Evolutionary conservation across 768 basidiomycete genomes (phyloP).

Genomic region (Leccinum pellstonianum): DNA sequence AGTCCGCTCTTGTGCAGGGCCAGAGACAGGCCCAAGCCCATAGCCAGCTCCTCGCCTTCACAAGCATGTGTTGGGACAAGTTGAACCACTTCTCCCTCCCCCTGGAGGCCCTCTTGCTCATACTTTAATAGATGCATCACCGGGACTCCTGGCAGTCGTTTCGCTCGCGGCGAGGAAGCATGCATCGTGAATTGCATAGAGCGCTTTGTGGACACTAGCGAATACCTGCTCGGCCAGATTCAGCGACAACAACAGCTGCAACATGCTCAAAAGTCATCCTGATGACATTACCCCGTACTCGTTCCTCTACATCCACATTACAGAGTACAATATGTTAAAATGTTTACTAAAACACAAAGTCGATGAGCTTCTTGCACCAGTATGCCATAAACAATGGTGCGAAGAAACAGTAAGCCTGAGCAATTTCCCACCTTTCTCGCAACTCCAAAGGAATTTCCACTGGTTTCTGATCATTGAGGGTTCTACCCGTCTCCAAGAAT

Average conservation of each 20-base stretch:
- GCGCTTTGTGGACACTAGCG: slow-evolving; percentile 83
- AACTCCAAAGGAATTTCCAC: slow-evolving; percentile 63
- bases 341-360: slow-evolving; percentile 20
- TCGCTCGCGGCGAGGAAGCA: slow-evolving; percentile 74
- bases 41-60: slow-evolving; percentile 71
- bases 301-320: slow-evolving; percentile 6
- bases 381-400: slow-evolving; percentile 53
- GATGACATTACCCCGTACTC: neutral
- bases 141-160: slow-evolving; percentile 70
- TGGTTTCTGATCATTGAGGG: slow-evolving; percentile 33
- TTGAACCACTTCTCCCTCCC: slow-evolving; percentile 37
- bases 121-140: slow-evolving; percentile 68
- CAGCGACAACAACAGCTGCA: slow-evolving; percentile 51
- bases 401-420: slow-evolving; percentile 72
- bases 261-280: slow-evolving; percentile 25
- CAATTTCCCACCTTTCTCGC: slow-evolving; percentile 50
- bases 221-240: slow-evolving; percentile 75
- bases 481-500: slow-evolving; percentile 55
- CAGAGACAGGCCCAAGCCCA: slow-evolving; percentile 81
- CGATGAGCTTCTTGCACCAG: slow-evolving; percentile 43
- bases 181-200: slow-evolving; percentile 91
- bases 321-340: slow-evolving; percentile 9
- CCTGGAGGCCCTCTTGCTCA: slow-evolving; percentile 2
- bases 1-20: slow-evolving; percentile 74
- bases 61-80: slow-evolving; percentile 92